phyloP scores from a whole-genome alignment of 352 stramenopile species.

The Phytophthora multivora region DNA sequence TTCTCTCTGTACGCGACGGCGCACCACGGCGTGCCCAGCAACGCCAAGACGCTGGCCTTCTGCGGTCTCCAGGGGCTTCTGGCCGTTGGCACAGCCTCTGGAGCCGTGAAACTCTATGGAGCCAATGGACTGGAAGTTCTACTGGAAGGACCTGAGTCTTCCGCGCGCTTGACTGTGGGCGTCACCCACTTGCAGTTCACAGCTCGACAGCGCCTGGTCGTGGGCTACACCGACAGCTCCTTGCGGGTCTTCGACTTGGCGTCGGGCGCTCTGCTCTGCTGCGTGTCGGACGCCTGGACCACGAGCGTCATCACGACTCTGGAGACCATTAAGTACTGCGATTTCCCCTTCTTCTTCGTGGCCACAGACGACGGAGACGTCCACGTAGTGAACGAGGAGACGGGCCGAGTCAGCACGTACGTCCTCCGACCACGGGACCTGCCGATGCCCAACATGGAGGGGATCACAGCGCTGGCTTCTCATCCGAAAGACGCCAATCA shows the following conservation, averaged over 20 bases:
- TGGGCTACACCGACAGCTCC: slow-evolving; percentile 69
- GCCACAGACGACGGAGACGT: slow-evolving; percentile 72
- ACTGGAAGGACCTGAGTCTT: slow-evolving; percentile 42
- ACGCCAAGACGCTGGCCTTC: slow-evolving; percentile 62
- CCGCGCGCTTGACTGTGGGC: slow-evolving; percentile 42
- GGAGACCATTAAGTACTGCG: slow-evolving; percentile 62
- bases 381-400: slow-evolving; percentile 81
- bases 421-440: slow-evolving; percentile 56
- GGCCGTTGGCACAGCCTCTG: slow-evolving; percentile 67
- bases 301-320: slow-evolving; percentile 65
- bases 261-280: slow-evolving; percentile 24
- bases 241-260: slow-evolving; percentile 66
- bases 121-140: slow-evolving; percentile 64
- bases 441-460: slow-evolving; percentile 19
- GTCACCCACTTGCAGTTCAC: slow-evolving; percentile 70
- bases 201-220: slow-evolving; percentile 63
- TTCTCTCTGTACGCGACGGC: slow-evolving; percentile 55
- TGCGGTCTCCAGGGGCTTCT: slow-evolving; percentile 68
- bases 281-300: slow-evolving; percentile 58
- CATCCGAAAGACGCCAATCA: slow-evolving; percentile 71
- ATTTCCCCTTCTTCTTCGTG: slow-evolving; percentile 75
- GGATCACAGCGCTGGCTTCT: slow-evolving; percentile 53
- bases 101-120: slow-evolving; percentile 73
- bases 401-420: slow-evolving; percentile 70
- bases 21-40: slow-evolving; percentile 75